Evolutionary conservation across 345 rosid genomes (phyloP), one percentile per base, ranked within the genome.

Genomic region (Kandelia obovata): DNA sequence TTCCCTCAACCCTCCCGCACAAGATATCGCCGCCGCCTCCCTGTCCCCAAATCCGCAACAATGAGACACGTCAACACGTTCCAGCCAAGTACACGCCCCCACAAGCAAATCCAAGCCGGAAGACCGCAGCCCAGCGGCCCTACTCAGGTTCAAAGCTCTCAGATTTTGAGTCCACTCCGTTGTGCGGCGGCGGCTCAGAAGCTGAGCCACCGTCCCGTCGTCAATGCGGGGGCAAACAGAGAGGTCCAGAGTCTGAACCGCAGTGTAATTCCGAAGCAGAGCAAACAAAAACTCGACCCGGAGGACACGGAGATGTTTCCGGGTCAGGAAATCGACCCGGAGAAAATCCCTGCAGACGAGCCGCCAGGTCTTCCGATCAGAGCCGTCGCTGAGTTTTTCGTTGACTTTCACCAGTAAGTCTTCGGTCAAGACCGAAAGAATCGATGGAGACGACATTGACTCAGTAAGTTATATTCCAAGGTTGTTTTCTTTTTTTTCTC

Each of bases 1-100:
- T 68, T 88, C 97, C 85, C 56, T 89, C 65, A 94, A 71, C 61
- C 86, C 82, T 53, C 64, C 73, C 5, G 81, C 91, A 5, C 43
- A 47, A n/a, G 96, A 87, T 39, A 93, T 61, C 28, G 98, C 98
- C 52, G 90, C 97, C 39, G 96, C 96, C 77, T 91, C 98, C 55
- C 86, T 68, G 64, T 91, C 97, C 5, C 96, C 96, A 51, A 89
- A 83, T 60, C 84, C 82, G 37, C 85, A 79, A 61, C 90, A 89
- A 57, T 88, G 78, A 28, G 98, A 94, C 75, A 94, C 89, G 68
- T 91, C 93, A 19, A 94, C 77, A 34, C 83, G 63, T 82, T 87
- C 92, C 67, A 91, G 81, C 67, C 67, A 27, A 58, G 78, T 79
- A 64, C 92, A 91, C 21, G 87, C 78, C 63, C 81, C 76, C 31